These are phyloP conservation scores for Saccharomycopsis babjevae DNA, from an alignment of 805 yeast genomes.

Conservation along the genomic window DNA sequence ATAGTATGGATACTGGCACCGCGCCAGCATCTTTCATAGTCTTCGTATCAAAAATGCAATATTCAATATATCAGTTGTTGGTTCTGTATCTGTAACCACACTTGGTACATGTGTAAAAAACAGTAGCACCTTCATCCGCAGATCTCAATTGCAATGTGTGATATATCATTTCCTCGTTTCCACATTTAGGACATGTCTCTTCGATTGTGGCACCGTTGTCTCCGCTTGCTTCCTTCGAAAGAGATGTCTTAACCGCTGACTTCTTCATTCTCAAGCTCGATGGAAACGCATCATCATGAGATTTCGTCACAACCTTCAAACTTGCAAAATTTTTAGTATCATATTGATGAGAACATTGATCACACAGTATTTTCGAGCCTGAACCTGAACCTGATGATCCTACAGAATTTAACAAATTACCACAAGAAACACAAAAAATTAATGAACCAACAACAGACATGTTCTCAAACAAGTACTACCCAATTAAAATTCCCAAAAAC, in stretches of 20 bases:
- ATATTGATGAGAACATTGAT: constrained; percentile 31
- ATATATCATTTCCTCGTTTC: constrained; percentile 95
- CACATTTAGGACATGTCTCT: constrained; percentile 98
- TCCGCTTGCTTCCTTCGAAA: constrained; percentile 50
- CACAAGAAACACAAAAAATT: constrained; percentile 89
- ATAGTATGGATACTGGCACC: too few species aligned
- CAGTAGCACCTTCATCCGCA: constrained; percentile 99
- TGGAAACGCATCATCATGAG: constrained; percentile 91
- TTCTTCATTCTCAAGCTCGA: constrained; percentile 69
- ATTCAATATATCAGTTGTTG: constrained; percentile 45
- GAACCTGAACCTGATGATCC: constrained; percentile 44
- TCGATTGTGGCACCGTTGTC: constrained; percentile 95
- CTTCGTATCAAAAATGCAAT: background rate
- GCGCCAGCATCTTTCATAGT: too few species aligned
- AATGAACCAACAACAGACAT: constrained; percentile 96
- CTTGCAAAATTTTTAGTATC: constrained; percentile 45
- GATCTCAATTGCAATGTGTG: constrained; percentile 94
- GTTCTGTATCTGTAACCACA: constrained; percentile 94
- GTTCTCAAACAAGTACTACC: background rate
- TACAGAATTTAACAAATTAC: constrained; percentile 72
- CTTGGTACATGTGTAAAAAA: constrained; percentile 87
- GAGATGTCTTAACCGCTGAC: constrained; percentile 81
- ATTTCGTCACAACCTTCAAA: constrained; percentile 76
- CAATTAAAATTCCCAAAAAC: too few species aligned
- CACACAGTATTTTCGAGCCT: constrained; percentile 48